Evolutionary conservation across 2,329 filamentous ascomycete genomes (phyloP).

Genomic region (Metarhizium sp.): DNA sequence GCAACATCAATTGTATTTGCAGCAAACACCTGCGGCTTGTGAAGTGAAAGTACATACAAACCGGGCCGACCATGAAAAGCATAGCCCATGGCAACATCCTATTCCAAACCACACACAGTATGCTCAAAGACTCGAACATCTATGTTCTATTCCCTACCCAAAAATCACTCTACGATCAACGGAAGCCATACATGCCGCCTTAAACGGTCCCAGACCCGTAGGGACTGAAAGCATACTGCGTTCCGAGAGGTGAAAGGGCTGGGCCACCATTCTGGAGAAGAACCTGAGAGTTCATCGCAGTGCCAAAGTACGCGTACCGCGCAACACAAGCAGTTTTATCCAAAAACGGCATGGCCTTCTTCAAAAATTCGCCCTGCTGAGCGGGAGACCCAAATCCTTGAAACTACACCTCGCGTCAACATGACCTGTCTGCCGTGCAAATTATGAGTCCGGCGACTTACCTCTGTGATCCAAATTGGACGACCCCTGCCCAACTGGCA

Average conservation of each 20-base stretch:
- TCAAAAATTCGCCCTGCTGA: constrained; percentile 28
- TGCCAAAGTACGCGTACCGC: constrained; percentile 29
- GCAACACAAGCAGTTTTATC: constrained; percentile 27
- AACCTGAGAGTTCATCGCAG: constrained; percentile 10
- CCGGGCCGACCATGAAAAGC: too few relatives aligned
- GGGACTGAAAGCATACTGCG: background rate
- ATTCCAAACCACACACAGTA: too few relatives aligned
- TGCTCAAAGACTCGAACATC: too few relatives aligned
- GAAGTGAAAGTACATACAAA: too few relatives aligned
- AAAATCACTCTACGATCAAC: too few relatives aligned
- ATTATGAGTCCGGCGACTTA: background rate
- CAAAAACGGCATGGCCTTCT: constrained; percentile 32
- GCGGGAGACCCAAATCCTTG: constrained; percentile 25
- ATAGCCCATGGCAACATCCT: too few relatives aligned
- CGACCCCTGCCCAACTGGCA: constrained; percentile 10
- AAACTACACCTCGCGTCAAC: constrained; percentile 4
- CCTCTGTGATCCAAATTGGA: background rate
- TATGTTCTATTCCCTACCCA: too few relatives aligned
- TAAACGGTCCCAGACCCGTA: background rate
- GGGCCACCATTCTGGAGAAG: constrained; percentile 8
- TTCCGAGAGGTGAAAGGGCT: background rate
- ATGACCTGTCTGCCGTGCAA: background rate
- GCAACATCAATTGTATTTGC: too few relatives aligned
- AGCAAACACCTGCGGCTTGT: too few relatives aligned
- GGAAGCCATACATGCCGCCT: too few relatives aligned